These are phyloP conservation scores for Berberis thunbergii DNA, from an alignment of 164 flowering plant species.

Conservation along the genomic window DNA sequence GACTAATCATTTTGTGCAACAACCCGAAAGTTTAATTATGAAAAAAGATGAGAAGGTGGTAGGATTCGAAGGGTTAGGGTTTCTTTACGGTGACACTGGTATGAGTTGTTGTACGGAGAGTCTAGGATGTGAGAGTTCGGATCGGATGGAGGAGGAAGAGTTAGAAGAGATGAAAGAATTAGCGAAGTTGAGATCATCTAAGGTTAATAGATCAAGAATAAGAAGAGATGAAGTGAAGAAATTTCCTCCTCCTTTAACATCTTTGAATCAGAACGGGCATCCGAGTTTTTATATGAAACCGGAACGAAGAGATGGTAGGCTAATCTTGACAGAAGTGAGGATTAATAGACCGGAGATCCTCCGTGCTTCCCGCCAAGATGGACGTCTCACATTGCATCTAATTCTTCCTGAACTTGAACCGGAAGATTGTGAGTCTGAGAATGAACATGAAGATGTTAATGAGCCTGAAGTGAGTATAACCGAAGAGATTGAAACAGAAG, in stretches of 20 bases:
- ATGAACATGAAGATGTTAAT: conserved; percentile 7
- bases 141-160: conserved; percentile 16
- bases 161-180: neutral
- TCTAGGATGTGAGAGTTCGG: conserved; percentile 56
- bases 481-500: no score
- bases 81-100: neutral
- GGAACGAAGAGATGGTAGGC: conserved; percentile 44
- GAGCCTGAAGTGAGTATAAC: neutral
- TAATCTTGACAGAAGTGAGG: conserved; percentile 35
- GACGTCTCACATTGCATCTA: conserved; percentile 44
- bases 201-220: neutral
- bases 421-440: conserved; percentile 5
- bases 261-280: conserved; percentile 32
- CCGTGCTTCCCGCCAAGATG: conserved; percentile 34
- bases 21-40: no score
- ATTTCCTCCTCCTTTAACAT: conserved; percentile 53
- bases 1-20: no score
- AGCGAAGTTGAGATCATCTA: neutral
- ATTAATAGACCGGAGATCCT: conserved; percentile 40
- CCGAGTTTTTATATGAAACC: conserved; percentile 35
- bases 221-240: conserved; percentile 3
- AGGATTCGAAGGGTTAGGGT: neutral
- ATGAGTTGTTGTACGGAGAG: conserved; percentile 43
- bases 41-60: no score
- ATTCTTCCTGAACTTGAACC: conserved; percentile 18